Percentiles rank a stretch among this genome's conserved stretches.
Evolutionary conservation across 176 grass and related monocot species (phyloP).

Genomic region (Poa annua): DNA sequence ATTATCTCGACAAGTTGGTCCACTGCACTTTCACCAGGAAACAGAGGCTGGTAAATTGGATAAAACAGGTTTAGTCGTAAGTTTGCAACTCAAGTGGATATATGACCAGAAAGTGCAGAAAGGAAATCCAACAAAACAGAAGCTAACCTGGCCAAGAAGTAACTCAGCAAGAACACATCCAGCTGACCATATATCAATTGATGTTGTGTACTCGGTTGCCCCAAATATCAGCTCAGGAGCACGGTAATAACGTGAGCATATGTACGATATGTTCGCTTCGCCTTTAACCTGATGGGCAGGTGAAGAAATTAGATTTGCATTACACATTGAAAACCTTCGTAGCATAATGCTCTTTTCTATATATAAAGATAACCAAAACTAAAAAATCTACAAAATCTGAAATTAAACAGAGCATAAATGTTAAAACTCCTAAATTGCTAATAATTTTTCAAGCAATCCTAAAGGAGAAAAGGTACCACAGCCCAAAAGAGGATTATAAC

Average conservation of each 20-base stretch:
- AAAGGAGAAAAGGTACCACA: neutral
- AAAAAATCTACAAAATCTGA: neutral
- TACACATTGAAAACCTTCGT: neutral
- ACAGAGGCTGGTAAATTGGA: slow-evolving; percentile 57
- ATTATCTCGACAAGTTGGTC: slow-evolving; percentile 87
- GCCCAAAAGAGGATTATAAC: neutral
- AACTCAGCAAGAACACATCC: slow-evolving; percentile 95
- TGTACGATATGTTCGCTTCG: slow-evolving; percentile 98
- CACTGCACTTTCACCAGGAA: slow-evolving; percentile 78
- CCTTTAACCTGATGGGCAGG: slow-evolving; percentile 67
- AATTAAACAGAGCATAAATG: neutral
- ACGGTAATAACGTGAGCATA: slow-evolving; percentile 98
- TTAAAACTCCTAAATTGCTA: neutral
- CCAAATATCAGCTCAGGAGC: slow-evolving; percentile 98
- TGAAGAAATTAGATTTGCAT: slow-evolving; percentile 15
- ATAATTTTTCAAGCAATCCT: neutral
- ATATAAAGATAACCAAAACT: neutral
- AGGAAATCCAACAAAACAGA: neutral
- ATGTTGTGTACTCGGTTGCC: slow-evolving; percentile 89
- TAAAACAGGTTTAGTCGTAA: slow-evolving; percentile 24
- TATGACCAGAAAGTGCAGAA: neutral
- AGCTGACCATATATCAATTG: slow-evolving; percentile 99
- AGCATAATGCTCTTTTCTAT: neutral
- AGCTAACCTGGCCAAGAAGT: slow-evolving; percentile 88
- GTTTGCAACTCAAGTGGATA: slow-evolving; percentile 22